Conservation (phyloP, 495 filamentous ascomycete genomes). For the Tuber magnatum region DNA sequence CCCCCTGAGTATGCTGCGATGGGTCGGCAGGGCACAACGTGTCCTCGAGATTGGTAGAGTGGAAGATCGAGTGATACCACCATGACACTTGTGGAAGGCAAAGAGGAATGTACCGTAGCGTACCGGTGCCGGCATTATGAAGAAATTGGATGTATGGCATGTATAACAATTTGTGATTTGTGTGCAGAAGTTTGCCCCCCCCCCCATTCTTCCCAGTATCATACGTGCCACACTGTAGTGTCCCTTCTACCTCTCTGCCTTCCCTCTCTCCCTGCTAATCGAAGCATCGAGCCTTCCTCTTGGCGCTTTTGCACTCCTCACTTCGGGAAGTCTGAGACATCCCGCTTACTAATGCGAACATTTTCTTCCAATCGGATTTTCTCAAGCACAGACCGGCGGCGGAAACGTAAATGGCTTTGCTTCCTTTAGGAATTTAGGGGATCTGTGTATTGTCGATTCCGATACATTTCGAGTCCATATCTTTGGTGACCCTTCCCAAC, state of each 20-base stretch:
- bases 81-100: not conserved
- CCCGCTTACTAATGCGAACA: not conserved
- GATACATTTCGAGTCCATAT: slow-evolving; percentile 28
- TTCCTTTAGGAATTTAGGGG: slow-evolving; percentile 23
- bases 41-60: not conserved
- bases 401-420: slow-evolving; percentile 9
- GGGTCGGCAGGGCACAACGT: not conserved
- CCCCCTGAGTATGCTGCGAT: not conserved
- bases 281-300: not conserved
- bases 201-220: not conserved
- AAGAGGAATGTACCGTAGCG: not conserved
- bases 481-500: slow-evolving; percentile 14
- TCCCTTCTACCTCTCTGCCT: slow-evolving; percentile 6
- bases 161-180: not conserved
- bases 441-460: slow-evolving; percentile 17
- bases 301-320: not conserved
- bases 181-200: not conserved
- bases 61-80: not conserved
- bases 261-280: slow-evolving; percentile 7
- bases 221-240: not conserved
- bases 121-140: not conserved
- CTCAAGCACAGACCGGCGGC: slow-evolving; percentile 24
- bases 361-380: not conserved
- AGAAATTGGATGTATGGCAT: not conserved
- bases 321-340: slow-evolving; percentile 4